Evolutionary conservation across 108 stramenopile species (phyloP).

Genomic region (Cyclotella choctawhatcheeana): DNA sequence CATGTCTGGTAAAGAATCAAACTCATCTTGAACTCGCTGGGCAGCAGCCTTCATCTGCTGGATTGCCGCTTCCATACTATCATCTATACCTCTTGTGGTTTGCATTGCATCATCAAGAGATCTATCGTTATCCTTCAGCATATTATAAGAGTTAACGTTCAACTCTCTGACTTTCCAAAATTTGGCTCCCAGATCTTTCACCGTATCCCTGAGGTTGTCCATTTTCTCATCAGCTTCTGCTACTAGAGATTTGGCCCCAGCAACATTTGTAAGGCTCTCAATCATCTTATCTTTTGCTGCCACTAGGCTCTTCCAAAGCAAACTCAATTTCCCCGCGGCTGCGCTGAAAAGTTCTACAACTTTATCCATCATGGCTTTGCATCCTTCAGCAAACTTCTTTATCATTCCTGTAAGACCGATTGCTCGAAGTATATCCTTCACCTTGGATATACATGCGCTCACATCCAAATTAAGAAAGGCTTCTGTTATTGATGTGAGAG

Average conservation of each 20-base stretch:
- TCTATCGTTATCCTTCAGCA: conserved; percentile 28
- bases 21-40: conserved; percentile 52
- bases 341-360: conserved; percentile 50
- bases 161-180: conserved; percentile 26
- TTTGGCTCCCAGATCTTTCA: conserved; percentile 19
- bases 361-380: conserved; percentile 43
- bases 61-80: conserved; percentile 34
- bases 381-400: conserved; percentile 48
- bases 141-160: conserved; percentile 19
- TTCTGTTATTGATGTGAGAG: conserved; percentile 40
- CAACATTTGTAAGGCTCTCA: conserved; percentile 48
- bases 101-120: conserved; percentile 42
- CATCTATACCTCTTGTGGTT: conserved; percentile 54
- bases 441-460: conserved; percentile 20
- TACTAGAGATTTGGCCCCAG: conserved; percentile 36
- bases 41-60: conserved; percentile 34
- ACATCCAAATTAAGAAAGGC: conserved; percentile 40
- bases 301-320: conserved; percentile 56
- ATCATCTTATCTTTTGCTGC: conserved; percentile 62
- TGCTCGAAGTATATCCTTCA: conserved; percentile 46
- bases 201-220: conserved; percentile 18
- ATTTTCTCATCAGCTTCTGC: conserved; percentile 48
- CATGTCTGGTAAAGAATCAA: conserved; percentile 38
- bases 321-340: conserved; percentile 47
- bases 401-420: conserved; percentile 34